These are phyloP conservation scores for Candida suzukii DNA, from an alignment of 805 yeast species.

Conservation along the genomic window DNA sequence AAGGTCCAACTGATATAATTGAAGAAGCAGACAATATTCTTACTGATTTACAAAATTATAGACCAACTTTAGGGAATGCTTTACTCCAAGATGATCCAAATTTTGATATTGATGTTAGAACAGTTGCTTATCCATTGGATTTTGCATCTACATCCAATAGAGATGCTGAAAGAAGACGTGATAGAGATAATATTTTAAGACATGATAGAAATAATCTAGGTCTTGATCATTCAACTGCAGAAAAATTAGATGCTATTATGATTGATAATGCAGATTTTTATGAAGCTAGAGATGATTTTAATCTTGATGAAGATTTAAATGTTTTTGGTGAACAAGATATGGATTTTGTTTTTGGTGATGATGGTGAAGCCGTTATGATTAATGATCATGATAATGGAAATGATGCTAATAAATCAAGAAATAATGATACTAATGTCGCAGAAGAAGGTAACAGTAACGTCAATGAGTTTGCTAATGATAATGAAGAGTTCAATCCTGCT, in stretches of 20 bases:
- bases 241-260: slow-evolving; percentile 2
- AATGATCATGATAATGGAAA: neutral
- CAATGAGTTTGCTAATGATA: neutral
- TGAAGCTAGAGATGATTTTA: neutral
- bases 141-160: no score
- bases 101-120: slow-evolving; percentile 26
- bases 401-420: neutral
- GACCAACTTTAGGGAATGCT: neutral
- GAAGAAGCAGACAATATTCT: neutral
- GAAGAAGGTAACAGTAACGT: no score
- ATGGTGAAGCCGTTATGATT: slow-evolving; percentile 8
- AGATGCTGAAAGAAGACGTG: no score
- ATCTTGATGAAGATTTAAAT: slow-evolving; percentile 2
- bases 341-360: slow-evolving; percentile 11
- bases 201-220: no score
- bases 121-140: slow-evolving; percentile 4
- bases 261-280: neutral
- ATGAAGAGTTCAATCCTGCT: no score
- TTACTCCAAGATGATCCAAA: slow-evolving; percentile 28
- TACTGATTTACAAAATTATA: neutral
- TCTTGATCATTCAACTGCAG: no score
- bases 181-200: no score
- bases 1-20: neutral
- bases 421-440: neutral
- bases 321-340: slow-evolving; percentile 3